Evolutionary conservation across 176 grass and related monocot genomes (phyloP).

Genomic region (Bromus sterilis): DNA sequence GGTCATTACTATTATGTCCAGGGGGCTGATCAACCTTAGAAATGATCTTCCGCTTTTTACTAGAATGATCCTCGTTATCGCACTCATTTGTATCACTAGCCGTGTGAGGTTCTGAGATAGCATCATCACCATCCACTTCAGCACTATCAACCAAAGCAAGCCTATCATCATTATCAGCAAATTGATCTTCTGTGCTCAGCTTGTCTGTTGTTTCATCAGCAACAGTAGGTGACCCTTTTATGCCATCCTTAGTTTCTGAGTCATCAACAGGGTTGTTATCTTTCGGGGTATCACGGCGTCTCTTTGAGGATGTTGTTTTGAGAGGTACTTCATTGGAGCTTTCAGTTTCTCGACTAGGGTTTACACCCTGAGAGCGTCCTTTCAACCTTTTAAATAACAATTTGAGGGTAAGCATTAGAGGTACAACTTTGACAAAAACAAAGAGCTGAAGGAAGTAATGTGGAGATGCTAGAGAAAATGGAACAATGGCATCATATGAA

Average conservation of each 20-base stretch:
- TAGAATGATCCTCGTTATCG: conserved; percentile 37
- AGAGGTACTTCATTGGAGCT: conserved; percentile 36
- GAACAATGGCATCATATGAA: neutral
- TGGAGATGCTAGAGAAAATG: neutral
- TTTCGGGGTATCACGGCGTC: conserved; percentile 29
- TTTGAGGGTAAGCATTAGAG: conserved; percentile 5
- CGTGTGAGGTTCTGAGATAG: conserved; percentile 45
- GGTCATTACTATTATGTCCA: conserved; percentile 33
- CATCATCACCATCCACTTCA: conserved; percentile 61
- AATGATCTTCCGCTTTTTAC: conserved; percentile 36
- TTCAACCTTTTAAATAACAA: conserved; percentile 30
- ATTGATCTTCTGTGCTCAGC: conserved; percentile 51
- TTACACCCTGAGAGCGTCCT: conserved; percentile 33
- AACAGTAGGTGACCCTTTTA: conserved; percentile 40
- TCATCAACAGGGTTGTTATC: conserved; percentile 47
- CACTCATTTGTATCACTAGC: conserved; percentile 40
- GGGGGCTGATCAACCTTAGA: conserved; percentile 42
- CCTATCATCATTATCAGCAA: conserved; percentile 42
- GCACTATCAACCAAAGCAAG: conserved; percentile 54
- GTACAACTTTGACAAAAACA: conserved; percentile 5
- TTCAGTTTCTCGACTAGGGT: conserved; percentile 27
- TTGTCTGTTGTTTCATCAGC: conserved; percentile 45
- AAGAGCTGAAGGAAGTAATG: neutral
- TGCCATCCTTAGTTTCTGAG: conserved; percentile 47
- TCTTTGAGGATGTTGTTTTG: conserved; percentile 31